Conservation (phyloP, 306 rosid genomes). For the Oemleria cerasiformis region DNA sequence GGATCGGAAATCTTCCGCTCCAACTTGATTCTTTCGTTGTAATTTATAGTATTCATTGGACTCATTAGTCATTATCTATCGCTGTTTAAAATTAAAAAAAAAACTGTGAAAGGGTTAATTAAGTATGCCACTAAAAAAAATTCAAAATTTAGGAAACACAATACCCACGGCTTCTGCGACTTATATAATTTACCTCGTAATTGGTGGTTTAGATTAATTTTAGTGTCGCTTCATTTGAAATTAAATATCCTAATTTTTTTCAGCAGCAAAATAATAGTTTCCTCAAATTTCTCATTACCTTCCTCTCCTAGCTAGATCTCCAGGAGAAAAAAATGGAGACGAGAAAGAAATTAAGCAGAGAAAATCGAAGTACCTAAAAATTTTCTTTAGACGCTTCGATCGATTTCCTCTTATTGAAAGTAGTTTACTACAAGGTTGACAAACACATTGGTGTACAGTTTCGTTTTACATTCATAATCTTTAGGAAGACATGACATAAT, state of each 20-base stretch:
- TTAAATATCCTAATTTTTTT: neutral
- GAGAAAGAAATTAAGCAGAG: neutral
- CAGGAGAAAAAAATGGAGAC: constrained; percentile 1
- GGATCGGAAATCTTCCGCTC: too few relatives aligned
- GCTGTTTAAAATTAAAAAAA: too few relatives aligned
- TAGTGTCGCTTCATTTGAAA: neutral
- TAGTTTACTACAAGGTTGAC: neutral
- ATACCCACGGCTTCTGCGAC: neutral
- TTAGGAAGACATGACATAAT: neutral
- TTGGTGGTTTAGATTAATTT: constrained; percentile 10
- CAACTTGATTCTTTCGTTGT: neutral
- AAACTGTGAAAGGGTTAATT: neutral
- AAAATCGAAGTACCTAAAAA: neutral
- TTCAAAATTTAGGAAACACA: neutral
- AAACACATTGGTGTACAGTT: neutral
- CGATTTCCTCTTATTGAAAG: neutral
- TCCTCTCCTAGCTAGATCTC: neutral
- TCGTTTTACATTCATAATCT: neutral
- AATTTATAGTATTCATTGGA: neutral
- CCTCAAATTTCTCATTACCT: neutral
- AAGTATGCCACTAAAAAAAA: neutral
- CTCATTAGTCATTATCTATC: too few relatives aligned
- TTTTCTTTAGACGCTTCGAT: neutral
- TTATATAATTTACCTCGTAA: neutral
- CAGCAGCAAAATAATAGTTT: neutral